These are phyloP conservation scores for Pseudogymnoascus sp. DNA, from an alignment of 2,329 filamentous ascomycete species.

Conservation along the genomic window DNA sequence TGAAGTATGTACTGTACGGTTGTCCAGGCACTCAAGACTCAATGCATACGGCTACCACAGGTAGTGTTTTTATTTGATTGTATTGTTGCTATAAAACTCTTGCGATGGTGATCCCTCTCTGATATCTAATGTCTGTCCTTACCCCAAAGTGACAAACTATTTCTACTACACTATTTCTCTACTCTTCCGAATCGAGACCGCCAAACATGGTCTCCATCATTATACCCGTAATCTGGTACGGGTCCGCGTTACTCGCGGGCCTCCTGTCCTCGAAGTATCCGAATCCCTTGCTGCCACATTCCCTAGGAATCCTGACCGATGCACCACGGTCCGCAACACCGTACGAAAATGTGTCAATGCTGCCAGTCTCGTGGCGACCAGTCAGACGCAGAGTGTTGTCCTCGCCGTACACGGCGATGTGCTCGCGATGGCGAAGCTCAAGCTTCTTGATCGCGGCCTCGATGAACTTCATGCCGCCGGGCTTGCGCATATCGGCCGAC, in stretches of 20 bases:
- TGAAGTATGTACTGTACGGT: background rate
- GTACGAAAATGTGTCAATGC: constrained; percentile 87
- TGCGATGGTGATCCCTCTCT: background rate
- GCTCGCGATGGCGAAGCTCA: constrained; percentile 67
- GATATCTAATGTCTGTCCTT: constrained; percentile 7
- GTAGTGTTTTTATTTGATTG: constrained; percentile 7
- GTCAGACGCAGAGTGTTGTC: constrained; percentile 93
- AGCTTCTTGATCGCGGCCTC: constrained; percentile 80
- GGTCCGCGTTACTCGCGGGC: constrained; percentile 78
- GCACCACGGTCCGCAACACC: constrained; percentile 94
- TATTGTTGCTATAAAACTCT: constrained; percentile 6
- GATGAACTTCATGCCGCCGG: constrained; percentile 93
- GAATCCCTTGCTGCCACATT: constrained; percentile 77
- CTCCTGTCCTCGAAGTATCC: constrained; percentile 89
- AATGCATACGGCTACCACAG: background rate
- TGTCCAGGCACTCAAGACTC: background rate
- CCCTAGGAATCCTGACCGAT: constrained; percentile 85
- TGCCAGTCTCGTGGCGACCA: constrained; percentile 86
- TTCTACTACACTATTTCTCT: constrained; percentile 1
- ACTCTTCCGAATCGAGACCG: constrained; percentile 7
- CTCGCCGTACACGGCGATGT: constrained; percentile 90
- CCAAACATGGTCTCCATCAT: constrained; percentile 28
- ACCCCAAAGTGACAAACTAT: constrained; percentile 6
- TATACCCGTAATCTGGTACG: constrained; percentile 56
- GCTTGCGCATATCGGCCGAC: constrained; percentile 75